Evolutionary conservation across 768 basidiomycete species (phyloP), one percentile per base, ranked within the genome.

Genomic region (Mycena vulgaris): DNA sequence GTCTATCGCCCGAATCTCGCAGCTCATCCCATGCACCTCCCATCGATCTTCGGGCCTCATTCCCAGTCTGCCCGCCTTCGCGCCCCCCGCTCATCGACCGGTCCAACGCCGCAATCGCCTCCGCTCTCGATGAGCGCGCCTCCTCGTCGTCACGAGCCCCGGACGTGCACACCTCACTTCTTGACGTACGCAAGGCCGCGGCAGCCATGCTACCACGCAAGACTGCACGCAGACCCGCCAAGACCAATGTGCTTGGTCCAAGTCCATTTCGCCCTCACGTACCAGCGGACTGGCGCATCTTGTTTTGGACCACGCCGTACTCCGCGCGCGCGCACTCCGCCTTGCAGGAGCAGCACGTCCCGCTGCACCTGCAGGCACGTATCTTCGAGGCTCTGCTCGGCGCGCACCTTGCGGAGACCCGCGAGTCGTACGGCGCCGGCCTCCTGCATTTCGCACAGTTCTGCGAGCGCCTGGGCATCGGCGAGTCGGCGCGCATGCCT

Each of bases 401-500:
- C 10, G 31, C 59, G 5, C 30, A 48, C 21, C 31, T 47, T 1
- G 21, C 45, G 10, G 58, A 61, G 19, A 78, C 79, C 11, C 39
- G 40, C 10, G 61, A 49, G 16, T 65, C 75, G 0, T 80, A 80
- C 45, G 59, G 45, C 11, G 45, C 59, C 1, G 59, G 59, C 14
- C 47, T 61, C 10, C 59, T 61, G 19, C 47, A 31, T 6, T 61
- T 23, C 31, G n/a, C 13, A 2, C 45, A 48, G 9, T 61, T 48
- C 47, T 61, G 45, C 7, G 45, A 61, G 9, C 5, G 40, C 0
- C 17, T 45, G 19, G 40, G 39, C 17, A 45, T 59, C 21, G 27
- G 28, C 19, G 57, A 59, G 40, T 7, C 16, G 14, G 27, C 28
- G 27, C 57, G 40, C 19, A 59, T 59, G 57, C 57, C 57, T 0